Conservation (phyloP, 1,284 basidiomycete species). For the Pseudozyma sp. region DNA sequence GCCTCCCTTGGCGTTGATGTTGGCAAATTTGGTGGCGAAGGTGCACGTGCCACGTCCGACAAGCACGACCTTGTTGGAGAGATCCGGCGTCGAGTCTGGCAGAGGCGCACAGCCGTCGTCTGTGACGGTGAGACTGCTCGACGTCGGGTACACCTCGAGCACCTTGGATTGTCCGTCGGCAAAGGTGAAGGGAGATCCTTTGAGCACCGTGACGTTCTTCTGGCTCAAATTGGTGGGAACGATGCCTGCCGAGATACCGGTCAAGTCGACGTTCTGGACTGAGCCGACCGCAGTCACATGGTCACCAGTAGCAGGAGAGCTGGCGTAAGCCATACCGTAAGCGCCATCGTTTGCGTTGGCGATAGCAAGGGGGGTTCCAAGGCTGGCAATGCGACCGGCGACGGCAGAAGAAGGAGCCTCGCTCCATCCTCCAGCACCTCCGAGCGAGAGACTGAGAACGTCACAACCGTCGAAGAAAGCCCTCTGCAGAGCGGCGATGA, state of each 20-base stretch:
- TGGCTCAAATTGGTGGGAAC: slow-evolving; percentile 31
- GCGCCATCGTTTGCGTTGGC: slow-evolving; percentile 70
- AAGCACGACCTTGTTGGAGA: slow-evolving; percentile 54
- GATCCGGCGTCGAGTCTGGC: slow-evolving; percentile 51
- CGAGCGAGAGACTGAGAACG: slow-evolving; percentile 76
- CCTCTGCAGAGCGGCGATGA: slow-evolving; percentile 68
- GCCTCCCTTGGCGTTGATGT: slow-evolving; percentile 67
- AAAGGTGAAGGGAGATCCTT: slow-evolving; percentile 49
- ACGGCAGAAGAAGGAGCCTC: slow-evolving; percentile 43
- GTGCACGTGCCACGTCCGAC: slow-evolving; percentile 59
- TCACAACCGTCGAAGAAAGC: slow-evolving; percentile 69
- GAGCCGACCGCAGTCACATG: slow-evolving; percentile 64
- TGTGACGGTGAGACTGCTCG: slow-evolving; percentile 39
- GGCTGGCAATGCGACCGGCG: slow-evolving; percentile 36
- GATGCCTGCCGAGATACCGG: slow-evolving; percentile 46
- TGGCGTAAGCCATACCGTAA: slow-evolving; percentile 70
- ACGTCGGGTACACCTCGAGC: slow-evolving; percentile 51
- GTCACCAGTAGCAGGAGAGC: slow-evolving; percentile 68
- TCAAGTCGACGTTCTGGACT: slow-evolving; percentile 65
- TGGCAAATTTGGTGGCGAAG: slow-evolving; percentile 56
- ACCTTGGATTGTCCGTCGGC: slow-evolving; percentile 29
- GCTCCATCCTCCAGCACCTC: slow-evolving; percentile 69
- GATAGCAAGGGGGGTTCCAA: slow-evolving; percentile 53
- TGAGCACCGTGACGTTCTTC: slow-evolving; percentile 43
- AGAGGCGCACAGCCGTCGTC: slow-evolving; percentile 53